Conservation (phyloP, 208 protist genomes). For the Trypanosoma platydactyli region DNA sequence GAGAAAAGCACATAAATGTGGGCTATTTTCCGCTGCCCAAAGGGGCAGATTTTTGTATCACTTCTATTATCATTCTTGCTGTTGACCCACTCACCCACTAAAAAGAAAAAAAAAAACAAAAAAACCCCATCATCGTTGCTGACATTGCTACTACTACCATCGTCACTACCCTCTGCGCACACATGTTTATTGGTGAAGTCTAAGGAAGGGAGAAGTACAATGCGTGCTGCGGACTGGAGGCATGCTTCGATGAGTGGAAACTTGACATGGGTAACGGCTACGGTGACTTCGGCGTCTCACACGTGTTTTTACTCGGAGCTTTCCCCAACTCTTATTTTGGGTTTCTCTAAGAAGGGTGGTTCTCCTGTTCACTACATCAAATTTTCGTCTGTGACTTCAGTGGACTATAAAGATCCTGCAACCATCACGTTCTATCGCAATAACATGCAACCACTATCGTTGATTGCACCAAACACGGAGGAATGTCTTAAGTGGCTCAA, state of each 20-base stretch:
- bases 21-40: no score
- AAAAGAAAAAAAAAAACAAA: not conserved
- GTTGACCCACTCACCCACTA: no score
- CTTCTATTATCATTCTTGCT: no score
- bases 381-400: constrained; percentile 28
- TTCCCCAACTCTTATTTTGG: constrained; percentile 37
- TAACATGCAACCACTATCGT: not conserved
- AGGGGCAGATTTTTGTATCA: no score
- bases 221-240: constrained; percentile 23
- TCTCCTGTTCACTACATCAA: constrained; percentile 33
- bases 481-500: constrained; percentile 25
- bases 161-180: no score
- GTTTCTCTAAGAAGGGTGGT: constrained; percentile 13
- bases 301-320: constrained; percentile 31
- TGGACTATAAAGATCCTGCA: not conserved
- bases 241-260: constrained; percentile 30
- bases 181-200: not conserved
- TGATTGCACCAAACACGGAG: constrained; percentile 21
- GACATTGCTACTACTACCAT: no score
- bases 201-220: not conserved
- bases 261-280: constrained; percentile 28
- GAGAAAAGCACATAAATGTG: no score
- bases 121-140: no score
- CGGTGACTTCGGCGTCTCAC: not conserved
- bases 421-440: constrained; percentile 15